phyloP scores from a whole-genome alignment of 2,329 filamentous ascomycete genomes.

The Paracamarosporium sp. region DNA sequence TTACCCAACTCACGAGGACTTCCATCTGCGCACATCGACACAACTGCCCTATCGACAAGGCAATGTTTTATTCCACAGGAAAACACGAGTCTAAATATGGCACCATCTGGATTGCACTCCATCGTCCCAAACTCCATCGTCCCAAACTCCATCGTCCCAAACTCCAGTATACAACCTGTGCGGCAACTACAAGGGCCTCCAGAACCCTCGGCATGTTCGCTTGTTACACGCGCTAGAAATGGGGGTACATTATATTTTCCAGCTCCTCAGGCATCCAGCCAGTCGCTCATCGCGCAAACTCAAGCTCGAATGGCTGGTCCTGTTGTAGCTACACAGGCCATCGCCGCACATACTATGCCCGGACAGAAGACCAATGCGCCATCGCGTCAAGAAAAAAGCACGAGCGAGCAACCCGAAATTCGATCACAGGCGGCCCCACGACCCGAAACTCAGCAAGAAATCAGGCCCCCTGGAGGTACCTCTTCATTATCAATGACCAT shows the following conservation, averaged over 20 bases:
- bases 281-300: not conserved
- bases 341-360: not conserved
- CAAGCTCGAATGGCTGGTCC: not conserved
- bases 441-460: not conserved
- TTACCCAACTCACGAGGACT: too few species aligned
- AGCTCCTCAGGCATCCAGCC: not conserved
- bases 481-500: not conserved
- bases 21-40: too few species aligned
- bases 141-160: too few species aligned
- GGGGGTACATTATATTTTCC: not conserved
- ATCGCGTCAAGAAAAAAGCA: not conserved
- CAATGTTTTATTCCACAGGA: not conserved
- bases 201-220: too few species aligned
- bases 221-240: too few species aligned
- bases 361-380: too few species aligned
- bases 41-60: too few species aligned
- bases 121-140: too few species aligned
- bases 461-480: not conserved
- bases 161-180: too few species aligned
- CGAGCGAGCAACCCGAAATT: not conserved
- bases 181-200: too few species aligned
- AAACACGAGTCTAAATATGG: not conserved
- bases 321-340: not conserved
- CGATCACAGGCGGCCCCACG: not conserved
- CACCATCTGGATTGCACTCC: not conserved